Evolutionary conservation across 202 grass and related monocot species (phyloP).

Genomic region (Digitaria exilis): DNA sequence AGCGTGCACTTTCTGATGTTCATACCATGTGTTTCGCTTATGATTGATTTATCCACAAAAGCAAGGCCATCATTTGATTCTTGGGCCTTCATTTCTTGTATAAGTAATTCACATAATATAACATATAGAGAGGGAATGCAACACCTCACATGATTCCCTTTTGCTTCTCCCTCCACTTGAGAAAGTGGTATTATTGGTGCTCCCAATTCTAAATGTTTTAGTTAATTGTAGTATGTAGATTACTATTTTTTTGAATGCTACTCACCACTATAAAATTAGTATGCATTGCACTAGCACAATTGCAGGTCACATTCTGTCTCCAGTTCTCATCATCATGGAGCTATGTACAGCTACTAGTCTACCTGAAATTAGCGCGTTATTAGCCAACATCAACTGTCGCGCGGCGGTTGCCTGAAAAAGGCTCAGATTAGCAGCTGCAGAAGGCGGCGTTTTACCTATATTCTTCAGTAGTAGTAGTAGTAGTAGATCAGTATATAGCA

Average conservation of each 20-base stretch:
- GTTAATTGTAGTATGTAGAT: background rate
- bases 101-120: constrained; percentile 41
- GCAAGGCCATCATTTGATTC: constrained; percentile 48
- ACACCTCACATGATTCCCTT: constrained; percentile 81
- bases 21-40: constrained; percentile 52
- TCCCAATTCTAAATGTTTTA: constrained; percentile 47
- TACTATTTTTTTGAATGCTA: constrained; percentile 28
- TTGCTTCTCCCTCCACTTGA: constrained; percentile 58
- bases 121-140: constrained; percentile 36
- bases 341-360: constrained; percentile 42
- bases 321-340: constrained; percentile 46
- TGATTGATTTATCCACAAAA: constrained; percentile 51
- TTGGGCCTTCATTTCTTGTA: constrained; percentile 44
- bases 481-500: constrained; percentile 30
- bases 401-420: constrained; percentile 46
- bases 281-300: constrained; percentile 30
- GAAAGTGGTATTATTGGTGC: constrained; percentile 47
- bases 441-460: constrained; percentile 50
- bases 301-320: constrained; percentile 33
- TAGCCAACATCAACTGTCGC: constrained; percentile 55
- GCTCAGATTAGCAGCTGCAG: constrained; percentile 31
- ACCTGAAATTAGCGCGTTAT: constrained; percentile 43
- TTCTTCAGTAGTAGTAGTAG: constrained; percentile 14
- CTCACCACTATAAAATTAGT: constrained; percentile 21
- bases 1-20: constrained; percentile 53